Percentiles rank a stretch among this genome's conserved stretches.
Conservation (phyloP, 2,329 filamentous ascomycete genomes). For the Claviceps humidiphila region DNA sequence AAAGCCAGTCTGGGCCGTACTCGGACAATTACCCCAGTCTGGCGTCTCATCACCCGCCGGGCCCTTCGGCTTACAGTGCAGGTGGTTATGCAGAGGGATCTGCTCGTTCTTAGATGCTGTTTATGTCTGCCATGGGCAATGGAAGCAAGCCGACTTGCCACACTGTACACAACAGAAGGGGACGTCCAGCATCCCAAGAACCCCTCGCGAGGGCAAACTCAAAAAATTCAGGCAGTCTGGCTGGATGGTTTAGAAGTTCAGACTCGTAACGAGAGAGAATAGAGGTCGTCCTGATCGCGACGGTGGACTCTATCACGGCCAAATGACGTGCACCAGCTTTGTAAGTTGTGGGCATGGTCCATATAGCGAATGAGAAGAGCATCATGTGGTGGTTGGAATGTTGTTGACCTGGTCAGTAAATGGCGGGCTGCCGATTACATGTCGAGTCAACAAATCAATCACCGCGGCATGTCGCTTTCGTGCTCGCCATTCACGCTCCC, state of each 20-base stretch:
- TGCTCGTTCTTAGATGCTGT: constrained; percentile 24
- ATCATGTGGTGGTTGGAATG: too few species aligned
- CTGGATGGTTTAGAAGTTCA: background rate
- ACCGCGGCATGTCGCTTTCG: too few species aligned
- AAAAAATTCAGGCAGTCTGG: too few species aligned
- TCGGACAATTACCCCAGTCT: constrained; percentile 26
- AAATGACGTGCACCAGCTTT: too few species aligned
- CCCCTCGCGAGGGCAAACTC: background rate
- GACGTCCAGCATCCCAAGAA: background rate
- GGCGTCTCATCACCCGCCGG: constrained; percentile 21
- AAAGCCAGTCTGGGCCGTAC: constrained; percentile 25
- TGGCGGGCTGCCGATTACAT: too few species aligned
- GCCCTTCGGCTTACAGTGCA: constrained; percentile 27
- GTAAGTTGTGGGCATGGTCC: too few species aligned
- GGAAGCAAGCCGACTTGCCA: background rate
- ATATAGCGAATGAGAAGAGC: too few species aligned
- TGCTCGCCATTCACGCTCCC: too few species aligned
- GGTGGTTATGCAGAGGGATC: constrained; percentile 29
- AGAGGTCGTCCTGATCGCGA: background rate
- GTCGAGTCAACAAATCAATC: too few species aligned
- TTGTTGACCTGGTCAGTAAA: too few species aligned
- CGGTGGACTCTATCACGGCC: too few species aligned
- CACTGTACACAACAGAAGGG: background rate
- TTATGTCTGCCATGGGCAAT: background rate
- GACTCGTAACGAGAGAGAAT: background rate